phyloP scores from a whole-genome alignment of 1,139 yeast species.

The Suhomyces taliae region DNA sequence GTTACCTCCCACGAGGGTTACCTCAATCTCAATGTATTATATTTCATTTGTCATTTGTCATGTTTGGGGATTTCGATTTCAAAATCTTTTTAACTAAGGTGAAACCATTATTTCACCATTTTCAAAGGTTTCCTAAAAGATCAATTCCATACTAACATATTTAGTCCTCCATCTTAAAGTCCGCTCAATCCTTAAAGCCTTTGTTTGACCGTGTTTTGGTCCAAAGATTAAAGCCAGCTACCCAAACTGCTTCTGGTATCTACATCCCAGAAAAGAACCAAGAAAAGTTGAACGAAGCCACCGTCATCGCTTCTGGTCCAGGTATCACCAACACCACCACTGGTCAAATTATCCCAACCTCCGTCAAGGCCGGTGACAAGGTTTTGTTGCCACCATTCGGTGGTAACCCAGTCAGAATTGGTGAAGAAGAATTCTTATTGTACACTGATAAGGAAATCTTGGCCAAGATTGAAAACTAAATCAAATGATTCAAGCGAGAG shows the following conservation, averaged over 20 bases:
- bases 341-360: constrained; percentile 70
- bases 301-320: constrained; percentile 81
- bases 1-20: too few relatives aligned
- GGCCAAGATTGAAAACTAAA: constrained; percentile 66
- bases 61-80: too few relatives aligned
- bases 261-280: constrained; percentile 96
- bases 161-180: constrained; percentile 63
- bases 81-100: too few relatives aligned
- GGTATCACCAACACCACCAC: constrained; percentile 63
- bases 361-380: constrained; percentile 85
- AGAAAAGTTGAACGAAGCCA: constrained; percentile 84
- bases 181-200: constrained; percentile 86
- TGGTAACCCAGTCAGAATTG: constrained; percentile 85
- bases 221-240: constrained; percentile 88
- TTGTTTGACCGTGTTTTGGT: constrained; percentile 94
- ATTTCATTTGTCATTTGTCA: too few relatives aligned
- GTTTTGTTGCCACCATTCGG: constrained; percentile 90
- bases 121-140: too few relatives aligned
- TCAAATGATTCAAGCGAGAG: neutral
- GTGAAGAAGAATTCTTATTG: constrained; percentile 74
- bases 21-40: too few relatives aligned
- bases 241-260: constrained; percentile 92
- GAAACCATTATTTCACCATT: too few relatives aligned
- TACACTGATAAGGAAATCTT: constrained; percentile 91
- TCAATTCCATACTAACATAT: neutral